Conservation (phyloP, 345 rosid genomes). For the Brassica juncea region DNA sequence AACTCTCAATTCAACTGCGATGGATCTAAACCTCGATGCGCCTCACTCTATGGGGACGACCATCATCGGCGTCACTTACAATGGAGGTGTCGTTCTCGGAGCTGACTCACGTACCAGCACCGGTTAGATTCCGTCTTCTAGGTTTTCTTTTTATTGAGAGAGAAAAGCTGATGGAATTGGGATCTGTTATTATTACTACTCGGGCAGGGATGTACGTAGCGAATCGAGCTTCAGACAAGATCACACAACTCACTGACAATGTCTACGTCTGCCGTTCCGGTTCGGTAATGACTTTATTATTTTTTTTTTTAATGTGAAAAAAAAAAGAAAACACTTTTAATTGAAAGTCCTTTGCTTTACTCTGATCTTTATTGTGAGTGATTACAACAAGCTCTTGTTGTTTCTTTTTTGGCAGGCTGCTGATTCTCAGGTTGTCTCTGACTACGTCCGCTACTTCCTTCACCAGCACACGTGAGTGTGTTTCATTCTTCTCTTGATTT, state of each 20-base stretch:
- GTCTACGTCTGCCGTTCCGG: conserved; percentile 98
- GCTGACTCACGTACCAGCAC: conserved; percentile 99
- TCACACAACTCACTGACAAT: conserved; percentile 90
- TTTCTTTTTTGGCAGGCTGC: conserved; percentile 66
- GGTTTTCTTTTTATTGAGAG: neutral
- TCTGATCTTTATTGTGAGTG: neutral
- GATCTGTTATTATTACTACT: conserved; percentile 12
- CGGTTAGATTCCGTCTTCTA: conserved; percentile 44
- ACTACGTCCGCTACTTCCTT: conserved; percentile 92
- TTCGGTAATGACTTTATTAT: conserved; percentile 64
- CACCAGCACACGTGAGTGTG: conserved; percentile 98
- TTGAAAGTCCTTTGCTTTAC: neutral
- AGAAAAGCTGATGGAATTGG: conserved; percentile 13
- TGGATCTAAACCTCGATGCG: conserved; percentile 48
- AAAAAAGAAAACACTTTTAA: too few species aligned
- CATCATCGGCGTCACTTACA: conserved; percentile 94
- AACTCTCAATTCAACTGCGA: neutral
- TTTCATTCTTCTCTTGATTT: conserved; percentile 1
- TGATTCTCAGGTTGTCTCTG: conserved; percentile 93
- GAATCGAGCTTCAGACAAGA: conserved; percentile 93
- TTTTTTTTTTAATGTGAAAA: neutral
- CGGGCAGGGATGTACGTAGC: conserved; percentile 78
- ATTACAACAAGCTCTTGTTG: neutral
- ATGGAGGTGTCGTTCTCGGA: conserved; percentile 98
- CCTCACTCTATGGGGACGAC: conserved; percentile 99